Percentiles rank a stretch among this genome's conserved stretches.
These are phyloP conservation scores for Kodamaea hsintzibuensis DNA, from an alignment of 805 yeast genomes.

Conservation along the genomic window DNA sequence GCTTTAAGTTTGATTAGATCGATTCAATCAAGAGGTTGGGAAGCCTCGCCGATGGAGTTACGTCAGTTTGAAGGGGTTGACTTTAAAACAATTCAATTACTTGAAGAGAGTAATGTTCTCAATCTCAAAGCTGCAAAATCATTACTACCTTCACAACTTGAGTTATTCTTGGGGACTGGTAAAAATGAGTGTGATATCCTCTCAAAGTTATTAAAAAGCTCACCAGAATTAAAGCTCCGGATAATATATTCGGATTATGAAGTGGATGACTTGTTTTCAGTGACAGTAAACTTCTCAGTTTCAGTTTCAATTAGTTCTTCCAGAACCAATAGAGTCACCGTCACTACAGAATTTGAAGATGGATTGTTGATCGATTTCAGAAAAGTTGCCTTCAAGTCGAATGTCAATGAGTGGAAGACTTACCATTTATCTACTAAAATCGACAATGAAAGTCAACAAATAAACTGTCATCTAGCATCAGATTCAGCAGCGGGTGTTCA, in stretches of 20 bases:
- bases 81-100: conserved; percentile 33
- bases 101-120: neutral
- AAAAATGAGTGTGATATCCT: neutral
- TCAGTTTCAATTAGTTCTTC: neutral
- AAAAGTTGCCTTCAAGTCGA: conserved; percentile 32
- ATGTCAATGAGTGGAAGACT: neutral
- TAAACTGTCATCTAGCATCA: conserved; percentile 33
- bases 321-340: conserved; percentile 24
- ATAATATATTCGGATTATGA: neutral
- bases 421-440: neutral
- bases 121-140: neutral
- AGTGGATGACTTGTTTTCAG: too few relatives aligned
- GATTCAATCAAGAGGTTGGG: conserved; percentile 51
- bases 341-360: conserved; percentile 30
- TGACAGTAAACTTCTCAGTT: neutral
- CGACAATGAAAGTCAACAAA: conserved; percentile 13
- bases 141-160: neutral
- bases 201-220: neutral
- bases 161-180: neutral
- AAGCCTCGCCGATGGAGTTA: conserved; percentile 43
- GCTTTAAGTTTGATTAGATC: conserved; percentile 41
- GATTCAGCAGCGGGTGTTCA: conserved; percentile 40
- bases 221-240: neutral
- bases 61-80: conserved; percentile 52
- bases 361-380: conserved; percentile 48